Evolutionary conservation across 2,329 filamentous ascomycete species (phyloP).

Genomic region (Apiospora phragmitis): DNA sequence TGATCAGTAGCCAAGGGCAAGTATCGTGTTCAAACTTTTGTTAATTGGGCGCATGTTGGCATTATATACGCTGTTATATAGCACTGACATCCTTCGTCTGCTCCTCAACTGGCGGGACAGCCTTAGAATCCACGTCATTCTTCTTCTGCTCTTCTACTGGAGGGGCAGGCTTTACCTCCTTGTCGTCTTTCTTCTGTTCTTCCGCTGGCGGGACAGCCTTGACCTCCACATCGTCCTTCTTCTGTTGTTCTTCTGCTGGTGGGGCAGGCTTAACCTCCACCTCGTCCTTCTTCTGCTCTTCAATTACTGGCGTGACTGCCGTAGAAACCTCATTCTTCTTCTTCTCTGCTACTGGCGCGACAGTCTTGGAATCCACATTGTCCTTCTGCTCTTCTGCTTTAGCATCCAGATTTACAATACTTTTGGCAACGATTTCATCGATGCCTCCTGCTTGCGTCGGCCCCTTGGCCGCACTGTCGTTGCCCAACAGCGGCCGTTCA

Average conservation of each 20-base stretch:
- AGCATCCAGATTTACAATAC: not conserved
- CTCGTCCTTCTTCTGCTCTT: not conserved
- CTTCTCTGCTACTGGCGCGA: not conserved
- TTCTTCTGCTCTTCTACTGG: not conserved
- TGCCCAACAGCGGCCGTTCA: slow-evolving; percentile 4
- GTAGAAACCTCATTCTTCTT: not conserved
- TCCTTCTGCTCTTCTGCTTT: not conserved
- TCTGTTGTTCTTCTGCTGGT: not conserved
- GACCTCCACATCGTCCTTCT: not conserved
- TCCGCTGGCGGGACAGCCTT: not conserved
- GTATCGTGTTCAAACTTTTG: not conserved
- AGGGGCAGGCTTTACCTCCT: not conserved
- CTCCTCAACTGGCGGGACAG: not conserved
- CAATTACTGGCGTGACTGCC: not conserved
- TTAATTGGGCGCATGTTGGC: not conserved
- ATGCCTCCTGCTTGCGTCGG: slow-evolving; percentile 7
- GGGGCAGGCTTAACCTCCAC: not conserved
- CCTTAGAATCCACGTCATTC: not conserved
- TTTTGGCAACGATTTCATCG: slow-evolving; percentile 13
- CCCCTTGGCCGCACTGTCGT: slow-evolving; percentile 16
- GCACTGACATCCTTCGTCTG: not conserved
- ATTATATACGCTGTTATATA: not conserved
- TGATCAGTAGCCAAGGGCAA: not conserved
- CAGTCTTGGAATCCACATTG: not conserved
- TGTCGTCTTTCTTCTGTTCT: not conserved